Base-by-base conservation (phyloP, 2,329 filamentous ascomycete species). In the Clarireedia paspali region DNA sequence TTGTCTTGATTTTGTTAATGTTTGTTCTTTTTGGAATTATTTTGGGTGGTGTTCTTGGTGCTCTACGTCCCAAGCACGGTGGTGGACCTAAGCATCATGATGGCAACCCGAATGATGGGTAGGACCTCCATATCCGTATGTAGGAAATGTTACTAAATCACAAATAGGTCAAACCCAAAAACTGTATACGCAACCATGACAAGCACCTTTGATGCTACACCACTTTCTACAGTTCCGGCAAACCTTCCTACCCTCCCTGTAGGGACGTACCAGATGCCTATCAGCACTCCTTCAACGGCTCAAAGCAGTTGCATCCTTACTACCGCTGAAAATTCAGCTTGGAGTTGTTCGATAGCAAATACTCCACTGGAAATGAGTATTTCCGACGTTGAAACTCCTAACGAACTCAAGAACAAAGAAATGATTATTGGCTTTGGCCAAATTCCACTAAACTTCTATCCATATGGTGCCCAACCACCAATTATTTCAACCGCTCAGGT, bases 381-480 rank as follows among this genome's bases (percentile, higher is more conserved):
- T n/a, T 44, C 52, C n/a, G 34, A 51, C 4, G 44, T 66, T n/a
- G 44, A 40, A 9, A 57, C 55, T 23, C 20, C 50, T 7, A 47
- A 46, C 9, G 63, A 66, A 12, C 67, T 69, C 6, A 46, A 55
- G 2, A 59, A 67, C 14, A 72, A 64, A 42, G 63, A 67, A 57
- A 53, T 65, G 5, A 60, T 55, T 17, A 67, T 76, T 12, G 62
- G 65, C 5, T 72, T 76, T 53, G 66, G 69, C 12, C 71, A 73
- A 15, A 67, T 73, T 56, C 64, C 69, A 15, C 63, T 72, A 6
- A 66, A 70, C 10, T 67, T 68, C 3, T 76, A 83, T 55, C 73
- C 74, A 24, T 87, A 87, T 64, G 84, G 84, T 14, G 74, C 82
- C 2, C 84, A 87, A 65, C 72, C 77, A n/a, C 82, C 82, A 1